A percentile compares a stretch with the other conserved stretches of the same genome.
These are phyloP conservation scores for Tulasnella sp. DNA, from an alignment of 768 basidiomycete species.

Conservation along the genomic window DNA sequence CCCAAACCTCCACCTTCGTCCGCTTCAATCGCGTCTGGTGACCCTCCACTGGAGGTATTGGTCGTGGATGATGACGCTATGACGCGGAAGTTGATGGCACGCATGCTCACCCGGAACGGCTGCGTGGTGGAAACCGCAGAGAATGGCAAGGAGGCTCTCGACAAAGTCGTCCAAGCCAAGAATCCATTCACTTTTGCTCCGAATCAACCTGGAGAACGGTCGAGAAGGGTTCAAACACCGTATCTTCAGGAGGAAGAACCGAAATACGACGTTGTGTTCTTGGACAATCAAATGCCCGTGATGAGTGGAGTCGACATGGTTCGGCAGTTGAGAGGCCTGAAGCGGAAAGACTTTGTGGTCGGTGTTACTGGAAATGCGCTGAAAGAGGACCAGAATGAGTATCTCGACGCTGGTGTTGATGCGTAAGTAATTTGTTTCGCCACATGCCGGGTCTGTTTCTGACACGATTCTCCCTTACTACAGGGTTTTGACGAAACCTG, in stretches of 20 bases:
- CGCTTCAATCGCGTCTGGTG: slow-evolving; percentile 24
- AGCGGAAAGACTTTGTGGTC: slow-evolving; percentile 68
- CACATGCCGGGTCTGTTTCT: not conserved
- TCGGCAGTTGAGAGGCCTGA: slow-evolving; percentile 58
- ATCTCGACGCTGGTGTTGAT: slow-evolving; percentile 70
- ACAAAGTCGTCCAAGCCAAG: slow-evolving; percentile 56
- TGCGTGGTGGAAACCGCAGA: slow-evolving; percentile 77
- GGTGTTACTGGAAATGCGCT: slow-evolving; percentile 49
- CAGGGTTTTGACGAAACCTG: slow-evolving; percentile 72
- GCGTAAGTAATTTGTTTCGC: slow-evolving; percentile 32
- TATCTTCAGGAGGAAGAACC: slow-evolving; percentile 18
- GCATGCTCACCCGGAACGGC: slow-evolving; percentile 72
- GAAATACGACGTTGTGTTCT: slow-evolving; percentile 48
- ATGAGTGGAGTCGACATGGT: slow-evolving; percentile 59
- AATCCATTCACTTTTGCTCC: slow-evolving; percentile 21
- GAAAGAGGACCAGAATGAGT: slow-evolving; percentile 66
- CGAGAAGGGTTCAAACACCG: slow-evolving; percentile 14
- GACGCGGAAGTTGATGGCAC: slow-evolving; percentile 75
- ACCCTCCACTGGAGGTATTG: slow-evolving; percentile 55
- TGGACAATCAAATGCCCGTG: slow-evolving; percentile 69
- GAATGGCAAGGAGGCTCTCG: slow-evolving; percentile 74
- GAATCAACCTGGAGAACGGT: not conserved
- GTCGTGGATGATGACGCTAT: slow-evolving; percentile 82
- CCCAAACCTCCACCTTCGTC: slow-evolving; percentile 25
- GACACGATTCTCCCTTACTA: not conserved